Base-by-base conservation (phyloP, 2,329 filamentous ascomycete genomes). In the Epichloe hybrida region DNA sequence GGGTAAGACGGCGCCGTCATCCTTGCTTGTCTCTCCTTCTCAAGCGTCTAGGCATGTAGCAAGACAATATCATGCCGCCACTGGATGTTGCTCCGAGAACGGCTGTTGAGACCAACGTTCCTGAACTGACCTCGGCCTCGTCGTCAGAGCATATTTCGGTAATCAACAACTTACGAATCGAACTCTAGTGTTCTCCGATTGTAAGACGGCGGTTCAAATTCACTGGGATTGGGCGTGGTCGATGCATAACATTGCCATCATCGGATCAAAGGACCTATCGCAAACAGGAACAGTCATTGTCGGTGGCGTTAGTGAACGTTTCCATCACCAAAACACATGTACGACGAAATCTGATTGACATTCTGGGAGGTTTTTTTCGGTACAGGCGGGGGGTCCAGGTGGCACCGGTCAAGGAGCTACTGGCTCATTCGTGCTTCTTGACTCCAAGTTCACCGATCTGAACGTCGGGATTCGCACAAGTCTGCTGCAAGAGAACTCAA, bases 131-230 rank as follows among this genome's bases (percentile, higher is more conserved):
- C 11, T 13, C n/a, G 13, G 3, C 13, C 12, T n/a, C 13, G 3
- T 43, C n/a, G 13, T 23, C 17, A 46, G 43, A 31, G 71, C 57
- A 35, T 56, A 52, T 17, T 43, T 57, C 42, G 80, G 79, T 15
- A 81, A 78, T 59, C 79, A 83, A 59, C 83, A 88, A 61, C 86
- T 85, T 60, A 85, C 81, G 3, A 80, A 79, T 54, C 73, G 80
- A 41, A 83, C 84, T 62, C 56, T 86, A 47, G 75, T 72, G 15
- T 87, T 87, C 68, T 79, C 80, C 56, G 70, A 74, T 61, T 81
- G 79, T 64, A 72, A 78, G 55, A 86, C 81, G 7, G 76, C 78
- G 46, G 77, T 86, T 49, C 79, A 75, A 61, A 77, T 85, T 66
- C 76, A 83, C 56, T 88, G 84, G 84, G 77, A 84, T 65, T 88